Evolutionary conservation across 495 filamentous ascomycete genomes (phyloP).

Genomic region (Letharia columbiana): DNA sequence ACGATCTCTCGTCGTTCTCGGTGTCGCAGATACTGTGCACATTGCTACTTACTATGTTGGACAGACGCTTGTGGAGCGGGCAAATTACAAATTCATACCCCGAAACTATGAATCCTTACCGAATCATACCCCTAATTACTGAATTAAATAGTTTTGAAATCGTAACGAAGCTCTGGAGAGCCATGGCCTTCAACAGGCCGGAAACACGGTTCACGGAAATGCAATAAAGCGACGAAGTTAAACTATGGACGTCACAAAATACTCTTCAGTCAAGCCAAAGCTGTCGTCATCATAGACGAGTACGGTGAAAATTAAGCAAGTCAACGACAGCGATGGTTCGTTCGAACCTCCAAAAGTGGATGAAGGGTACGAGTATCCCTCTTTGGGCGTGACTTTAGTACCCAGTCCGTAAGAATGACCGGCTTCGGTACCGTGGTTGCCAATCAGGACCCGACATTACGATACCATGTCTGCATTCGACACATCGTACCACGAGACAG

Average conservation of each 20-base stretch:
- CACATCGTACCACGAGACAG: too few species aligned
- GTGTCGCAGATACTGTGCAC: constrained; percentile 88
- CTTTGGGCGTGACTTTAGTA: too few species aligned
- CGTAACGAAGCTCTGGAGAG: not conserved
- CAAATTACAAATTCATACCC: too few species aligned
- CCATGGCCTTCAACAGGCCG: not conserved
- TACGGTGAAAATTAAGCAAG: too few species aligned
- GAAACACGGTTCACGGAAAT: not conserved
- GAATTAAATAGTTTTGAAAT: not conserved
- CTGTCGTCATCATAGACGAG: not conserved
- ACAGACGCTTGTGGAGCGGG: constrained; percentile 89
- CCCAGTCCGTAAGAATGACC: too few species aligned
- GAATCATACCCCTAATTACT: too few species aligned
- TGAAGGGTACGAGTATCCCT: too few species aligned
- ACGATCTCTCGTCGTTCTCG: constrained; percentile 88
- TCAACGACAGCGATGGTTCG: not conserved
- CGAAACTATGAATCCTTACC: too few species aligned
- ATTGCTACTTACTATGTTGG: constrained; percentile 98
- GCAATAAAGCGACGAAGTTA: not conserved
- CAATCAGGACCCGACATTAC: too few species aligned
- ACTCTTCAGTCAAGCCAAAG: not conserved
- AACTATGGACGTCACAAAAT: not conserved
- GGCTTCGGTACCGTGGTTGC: too few species aligned
- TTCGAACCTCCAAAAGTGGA: too few species aligned
- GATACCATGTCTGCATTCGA: too few species aligned